Percentiles rank a stretch among this genome's conserved stretches.
Conservation (phyloP, 306 rosid species). For the Hippophae rhamnoides region DNA sequence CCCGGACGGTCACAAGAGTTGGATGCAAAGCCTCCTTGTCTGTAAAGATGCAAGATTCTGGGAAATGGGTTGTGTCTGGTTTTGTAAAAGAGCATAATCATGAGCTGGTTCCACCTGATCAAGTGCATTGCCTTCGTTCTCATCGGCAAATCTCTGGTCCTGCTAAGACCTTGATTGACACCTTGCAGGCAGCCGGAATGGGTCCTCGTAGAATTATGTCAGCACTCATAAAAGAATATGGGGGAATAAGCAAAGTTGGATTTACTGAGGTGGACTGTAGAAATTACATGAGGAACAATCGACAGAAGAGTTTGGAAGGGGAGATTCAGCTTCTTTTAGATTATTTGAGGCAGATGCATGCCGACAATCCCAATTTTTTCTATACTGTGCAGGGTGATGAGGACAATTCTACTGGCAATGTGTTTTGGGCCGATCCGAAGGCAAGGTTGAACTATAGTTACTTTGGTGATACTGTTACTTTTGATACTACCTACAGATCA, state of each 20-base stretch:
- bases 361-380: conserved; percentile 71
- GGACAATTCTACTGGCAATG: conserved; percentile 61
- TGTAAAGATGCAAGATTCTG: conserved; percentile 95
- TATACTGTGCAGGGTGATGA: conserved; percentile 84
- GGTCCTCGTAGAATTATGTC: conserved; percentile 98
- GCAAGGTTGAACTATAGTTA: conserved; percentile 71
- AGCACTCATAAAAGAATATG: conserved; percentile 88
- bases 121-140: conserved; percentile 92
- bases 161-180: conserved; percentile 90
- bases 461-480: conserved; percentile 93
- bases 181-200: conserved; percentile 98
- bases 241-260: conserved; percentile 94
- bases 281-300: conserved; percentile 97
- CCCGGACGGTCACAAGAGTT: conserved; percentile 76
- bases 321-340: conserved; percentile 81
- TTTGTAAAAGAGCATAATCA: conserved; percentile 91
- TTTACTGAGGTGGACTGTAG: conserved; percentile 98
- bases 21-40: conserved; percentile 98
- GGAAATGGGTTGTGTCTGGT: conserved; percentile 95
- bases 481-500: conserved; percentile 95
- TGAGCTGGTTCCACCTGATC: conserved; percentile 90
- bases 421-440: conserved; percentile 93
- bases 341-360: conserved; percentile 79
- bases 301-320: conserved; percentile 81
- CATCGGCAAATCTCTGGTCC: conserved; percentile 96